Percentiles rank a stretch among this genome's conserved stretches.
Conservation (phyloP, 176 grass and related monocot genomes). For the Rhynchospora breviuscula region DNA sequence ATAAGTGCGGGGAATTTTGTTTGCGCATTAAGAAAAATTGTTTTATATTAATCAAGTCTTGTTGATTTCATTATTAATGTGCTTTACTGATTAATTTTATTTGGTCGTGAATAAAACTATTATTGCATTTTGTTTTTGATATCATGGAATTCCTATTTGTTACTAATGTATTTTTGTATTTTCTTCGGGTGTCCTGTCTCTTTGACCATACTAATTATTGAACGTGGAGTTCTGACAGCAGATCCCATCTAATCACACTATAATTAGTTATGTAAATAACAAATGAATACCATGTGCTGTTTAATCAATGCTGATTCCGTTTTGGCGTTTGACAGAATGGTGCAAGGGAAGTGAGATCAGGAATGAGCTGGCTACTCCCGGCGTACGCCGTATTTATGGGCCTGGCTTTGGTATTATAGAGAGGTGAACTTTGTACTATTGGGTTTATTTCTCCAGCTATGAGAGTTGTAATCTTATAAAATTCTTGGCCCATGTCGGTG, state of each 20-base stretch:
- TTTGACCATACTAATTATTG: neutral
- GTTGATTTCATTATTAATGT: too few relatives aligned
- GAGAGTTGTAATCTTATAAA: neutral
- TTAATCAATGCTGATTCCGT: constrained; percentile 3
- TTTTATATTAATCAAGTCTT: too few relatives aligned
- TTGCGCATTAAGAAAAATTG: too few relatives aligned
- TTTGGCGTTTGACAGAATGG: neutral
- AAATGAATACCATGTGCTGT: constrained; percentile 4
- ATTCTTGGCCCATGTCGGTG: neutral
- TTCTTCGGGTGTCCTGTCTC: neutral
- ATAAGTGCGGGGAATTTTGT: too few relatives aligned
- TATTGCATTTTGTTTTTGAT: neutral
- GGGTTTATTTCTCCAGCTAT: neutral
- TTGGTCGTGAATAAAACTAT: neutral
- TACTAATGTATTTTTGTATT: neutral
- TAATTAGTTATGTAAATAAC: neutral
- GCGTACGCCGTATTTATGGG: constrained; percentile 9
- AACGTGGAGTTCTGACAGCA: neutral
- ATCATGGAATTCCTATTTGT: neutral
- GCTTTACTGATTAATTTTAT: too few relatives aligned
- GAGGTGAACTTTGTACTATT: neutral
- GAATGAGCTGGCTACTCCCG: neutral
- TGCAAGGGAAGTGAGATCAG: neutral
- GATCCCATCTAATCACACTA: constrained; percentile 17
- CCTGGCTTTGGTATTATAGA: constrained; percentile 11